Evolutionary conservation across 2,329 filamentous ascomycete genomes (phyloP).

Genomic region (Cladophialophora carrionii): DNA sequence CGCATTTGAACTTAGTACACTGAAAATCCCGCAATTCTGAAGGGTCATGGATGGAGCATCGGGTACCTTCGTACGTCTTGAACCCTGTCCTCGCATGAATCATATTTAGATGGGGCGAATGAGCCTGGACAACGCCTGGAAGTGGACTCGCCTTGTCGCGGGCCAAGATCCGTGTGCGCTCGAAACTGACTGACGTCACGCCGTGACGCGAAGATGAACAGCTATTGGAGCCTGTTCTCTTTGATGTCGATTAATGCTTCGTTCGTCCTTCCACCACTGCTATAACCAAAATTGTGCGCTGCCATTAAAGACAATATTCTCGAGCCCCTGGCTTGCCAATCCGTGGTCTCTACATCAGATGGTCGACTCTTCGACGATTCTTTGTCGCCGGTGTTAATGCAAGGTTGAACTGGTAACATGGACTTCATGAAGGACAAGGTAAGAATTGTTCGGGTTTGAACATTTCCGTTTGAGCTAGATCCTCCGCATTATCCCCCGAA

Average conservation of each 20-base stretch:
- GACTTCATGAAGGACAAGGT: constrained; percentile 28
- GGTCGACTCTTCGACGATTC: not conserved
- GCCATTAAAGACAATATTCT: not conserved
- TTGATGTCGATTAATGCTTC: not conserved
- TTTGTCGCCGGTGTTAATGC: not conserved
- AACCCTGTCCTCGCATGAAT: not conserved
- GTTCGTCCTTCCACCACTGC: not conserved
- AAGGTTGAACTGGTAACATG: constrained; percentile 14
- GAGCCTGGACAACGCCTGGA: not conserved
- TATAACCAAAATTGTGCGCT: not conserved
- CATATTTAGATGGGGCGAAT: not conserved
- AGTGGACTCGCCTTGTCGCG: not conserved
- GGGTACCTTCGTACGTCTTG: not conserved
- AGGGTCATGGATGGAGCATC: not conserved
- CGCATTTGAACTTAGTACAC: not conserved
- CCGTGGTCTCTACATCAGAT: not conserved
- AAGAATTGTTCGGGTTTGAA: constrained; percentile 8
- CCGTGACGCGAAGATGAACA: not conserved
- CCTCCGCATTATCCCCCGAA: not conserved
- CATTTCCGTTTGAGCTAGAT: not conserved
- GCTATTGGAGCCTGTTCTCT: not conserved
- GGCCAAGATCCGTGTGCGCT: no score
- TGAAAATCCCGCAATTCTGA: not conserved
- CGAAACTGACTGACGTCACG: constrained; percentile 4
- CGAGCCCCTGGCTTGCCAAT: not conserved